Percentiles rank a stretch among this genome's conserved stretches.
Conservation (phyloP, 495 filamentous ascomycete species). For the Tirmania nivea region DNA sequence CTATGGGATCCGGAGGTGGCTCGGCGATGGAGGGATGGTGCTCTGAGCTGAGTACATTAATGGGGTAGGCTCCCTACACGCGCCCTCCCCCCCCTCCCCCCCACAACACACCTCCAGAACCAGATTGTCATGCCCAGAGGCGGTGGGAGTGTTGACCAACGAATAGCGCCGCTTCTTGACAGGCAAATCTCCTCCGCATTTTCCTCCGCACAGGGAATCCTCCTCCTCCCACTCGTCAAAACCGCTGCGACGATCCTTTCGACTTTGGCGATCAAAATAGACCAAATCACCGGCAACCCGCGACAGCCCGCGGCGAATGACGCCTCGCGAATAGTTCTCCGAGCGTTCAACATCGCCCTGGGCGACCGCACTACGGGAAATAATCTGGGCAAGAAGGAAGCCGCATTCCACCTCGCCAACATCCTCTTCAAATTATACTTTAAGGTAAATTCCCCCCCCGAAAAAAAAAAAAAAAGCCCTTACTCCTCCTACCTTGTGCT, state of each 20-base stretch:
- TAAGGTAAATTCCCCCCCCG: constrained; percentile 30
- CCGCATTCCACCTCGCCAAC: constrained; percentile 80
- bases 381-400: constrained; percentile 63
- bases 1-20: neutral
- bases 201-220: constrained; percentile 50
- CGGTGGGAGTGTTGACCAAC: too few relatives aligned
- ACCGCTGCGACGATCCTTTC: constrained; percentile 47
- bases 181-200: constrained; percentile 43
- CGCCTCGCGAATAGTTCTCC: constrained; percentile 37
- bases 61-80: constrained; percentile 1
- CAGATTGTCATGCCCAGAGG: too few relatives aligned
- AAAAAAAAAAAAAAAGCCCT: too few relatives aligned
- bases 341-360: constrained; percentile 77
- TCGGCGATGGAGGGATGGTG: constrained; percentile 4
- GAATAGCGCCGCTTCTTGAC: too few relatives aligned
- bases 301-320: constrained; percentile 38
- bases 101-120: neutral
- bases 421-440: constrained; percentile 76
- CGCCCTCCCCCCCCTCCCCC: too few relatives aligned
- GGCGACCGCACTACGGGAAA: constrained; percentile 46
- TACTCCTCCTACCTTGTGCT: too few relatives aligned
- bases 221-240: constrained; percentile 57
- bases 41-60: constrained; percentile 6
- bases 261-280: constrained; percentile 7
- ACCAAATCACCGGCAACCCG: constrained; percentile 39